These are phyloP conservation scores for Cladophialophora yegresii DNA, from an alignment of 2,329 filamentous ascomycete species.

Conservation along the genomic window DNA sequence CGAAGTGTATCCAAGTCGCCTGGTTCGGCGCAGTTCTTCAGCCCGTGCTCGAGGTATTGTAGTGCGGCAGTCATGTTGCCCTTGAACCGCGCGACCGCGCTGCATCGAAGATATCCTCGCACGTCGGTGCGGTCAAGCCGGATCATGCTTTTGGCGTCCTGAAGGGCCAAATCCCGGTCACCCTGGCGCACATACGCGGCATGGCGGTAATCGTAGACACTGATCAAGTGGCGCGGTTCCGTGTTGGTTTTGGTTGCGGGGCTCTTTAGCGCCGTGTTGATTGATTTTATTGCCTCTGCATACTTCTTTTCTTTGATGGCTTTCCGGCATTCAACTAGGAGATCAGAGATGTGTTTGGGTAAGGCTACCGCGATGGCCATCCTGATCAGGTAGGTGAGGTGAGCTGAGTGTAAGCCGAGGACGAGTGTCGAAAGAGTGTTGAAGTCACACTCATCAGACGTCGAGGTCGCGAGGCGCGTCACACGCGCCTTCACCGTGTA, in stretches of 20 bases:
- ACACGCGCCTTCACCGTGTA: too few species aligned
- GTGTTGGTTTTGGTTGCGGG: not conserved
- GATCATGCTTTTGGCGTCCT: constrained; percentile 61
- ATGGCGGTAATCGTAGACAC: constrained; percentile 45
- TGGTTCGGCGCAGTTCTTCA: constrained; percentile 53
- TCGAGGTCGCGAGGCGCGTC: too few species aligned
- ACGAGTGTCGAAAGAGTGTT: not conserved
- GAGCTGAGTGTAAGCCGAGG: too few species aligned
- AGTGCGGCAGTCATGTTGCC: constrained; percentile 56
- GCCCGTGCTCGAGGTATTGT: constrained; percentile 60
- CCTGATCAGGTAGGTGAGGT: not conserved
- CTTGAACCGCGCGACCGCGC: constrained; percentile 50
- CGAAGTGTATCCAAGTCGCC: constrained; percentile 34
- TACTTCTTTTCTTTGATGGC: constrained; percentile 25
- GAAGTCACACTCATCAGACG: not conserved
- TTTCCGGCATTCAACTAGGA: constrained; percentile 18
- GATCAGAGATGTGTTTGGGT: not conserved
- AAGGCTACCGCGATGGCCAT: not conserved
- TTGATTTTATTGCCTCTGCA: constrained; percentile 13
- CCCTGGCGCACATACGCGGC: constrained; percentile 50
- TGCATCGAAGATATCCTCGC: constrained; percentile 61
- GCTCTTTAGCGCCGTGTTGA: constrained; percentile 19
- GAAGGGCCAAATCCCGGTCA: constrained; percentile 54
- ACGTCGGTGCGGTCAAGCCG: constrained; percentile 53
- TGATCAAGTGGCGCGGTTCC: constrained; percentile 17